phyloP scores from a whole-genome alignment of 2,329 filamentous ascomycete species.

The Sordariomycetes sp. region DNA sequence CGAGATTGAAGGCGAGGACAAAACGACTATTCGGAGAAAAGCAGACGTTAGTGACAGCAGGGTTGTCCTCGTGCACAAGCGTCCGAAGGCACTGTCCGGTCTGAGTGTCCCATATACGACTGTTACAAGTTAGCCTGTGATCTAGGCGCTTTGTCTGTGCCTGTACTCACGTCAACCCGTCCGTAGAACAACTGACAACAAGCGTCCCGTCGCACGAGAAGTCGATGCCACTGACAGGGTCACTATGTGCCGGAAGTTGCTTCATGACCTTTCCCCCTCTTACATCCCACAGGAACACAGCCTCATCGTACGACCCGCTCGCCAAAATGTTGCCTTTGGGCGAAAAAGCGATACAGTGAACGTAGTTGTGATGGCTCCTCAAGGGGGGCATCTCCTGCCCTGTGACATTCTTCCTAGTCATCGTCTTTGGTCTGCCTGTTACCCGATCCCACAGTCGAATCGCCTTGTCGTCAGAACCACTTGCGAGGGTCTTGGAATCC shows the following conservation, averaged over 20 bases:
- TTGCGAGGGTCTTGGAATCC: conserved; percentile 78
- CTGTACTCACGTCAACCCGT: conserved; percentile 71
- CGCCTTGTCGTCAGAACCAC: conserved; percentile 90
- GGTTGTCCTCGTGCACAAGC: conserved; percentile 92
- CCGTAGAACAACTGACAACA: conserved; percentile 83
- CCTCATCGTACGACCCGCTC: conserved; percentile 93
- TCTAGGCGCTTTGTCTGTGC: too few species aligned
- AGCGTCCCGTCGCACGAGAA: conserved; percentile 89
- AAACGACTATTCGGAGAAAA: conserved; percentile 94
- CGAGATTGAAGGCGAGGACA: conserved; percentile 84
- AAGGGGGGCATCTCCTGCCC: conserved; percentile 46
- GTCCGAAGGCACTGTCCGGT: conserved; percentile 94
- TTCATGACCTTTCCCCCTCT: conserved; percentile 81
- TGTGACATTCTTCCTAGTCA: conserved; percentile 24
- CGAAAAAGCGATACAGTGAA: conserved; percentile 91
- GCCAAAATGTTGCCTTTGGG: conserved; percentile 97
- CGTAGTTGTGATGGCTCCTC: conserved; percentile 89
- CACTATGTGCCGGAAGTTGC: conserved; percentile 85
- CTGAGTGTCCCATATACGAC: conserved; percentile 88
- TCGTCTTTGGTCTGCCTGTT: conserved; percentile 45
- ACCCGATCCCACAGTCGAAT: conserved; percentile 85
- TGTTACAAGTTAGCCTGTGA: conserved; percentile 17
- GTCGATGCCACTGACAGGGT: conserved; percentile 88
- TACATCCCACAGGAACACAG: conserved; percentile 95
- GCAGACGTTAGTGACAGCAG: conserved; percentile 76